These are phyloP conservation scores for Coemansia sp. DNA, from an alignment of 192 early-diverging fungal genomes.

Conservation along the genomic window DNA sequence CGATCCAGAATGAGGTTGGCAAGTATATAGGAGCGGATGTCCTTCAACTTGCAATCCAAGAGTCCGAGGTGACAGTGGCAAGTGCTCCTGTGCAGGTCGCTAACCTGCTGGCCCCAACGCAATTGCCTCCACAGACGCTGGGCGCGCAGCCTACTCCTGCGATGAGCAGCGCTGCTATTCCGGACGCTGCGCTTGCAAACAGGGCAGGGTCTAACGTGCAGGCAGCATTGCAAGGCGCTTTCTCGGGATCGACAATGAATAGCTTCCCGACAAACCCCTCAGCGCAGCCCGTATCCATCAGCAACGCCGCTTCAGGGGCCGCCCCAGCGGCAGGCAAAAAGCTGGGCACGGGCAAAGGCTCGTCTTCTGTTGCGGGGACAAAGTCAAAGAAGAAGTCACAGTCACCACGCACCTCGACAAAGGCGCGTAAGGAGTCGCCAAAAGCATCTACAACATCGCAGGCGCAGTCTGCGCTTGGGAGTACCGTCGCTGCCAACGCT, in stretches of 20 bases:
- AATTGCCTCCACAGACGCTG: background rate
- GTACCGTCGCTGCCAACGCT: background rate
- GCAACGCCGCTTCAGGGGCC: background rate
- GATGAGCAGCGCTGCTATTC: background rate
- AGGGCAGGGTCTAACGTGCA: background rate
- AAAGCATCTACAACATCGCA: background rate
- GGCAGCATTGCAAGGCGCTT: constrained; percentile 16
- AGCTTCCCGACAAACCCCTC: constrained; percentile 1
- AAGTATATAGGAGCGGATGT: constrained; percentile 10
- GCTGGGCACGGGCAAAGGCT: constrained; percentile 31
- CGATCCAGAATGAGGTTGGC: constrained; percentile 15
- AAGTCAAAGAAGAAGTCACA: constrained; percentile 52
- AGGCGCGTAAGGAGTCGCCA: constrained; percentile 35
- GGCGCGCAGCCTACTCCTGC: background rate
- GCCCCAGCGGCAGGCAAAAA: constrained; percentile 17
- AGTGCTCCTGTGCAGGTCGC: background rate
- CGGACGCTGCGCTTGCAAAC: background rate
- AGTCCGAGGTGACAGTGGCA: background rate
- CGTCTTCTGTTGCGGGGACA: constrained; percentile 30
- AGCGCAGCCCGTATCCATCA: constrained; percentile 1
- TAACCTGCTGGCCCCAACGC: background rate
- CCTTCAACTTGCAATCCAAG: background rate
- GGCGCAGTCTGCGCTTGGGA: background rate
- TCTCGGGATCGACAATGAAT: constrained; percentile 30
- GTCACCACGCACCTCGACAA: constrained; percentile 41